Percentiles rank a stretch among this genome's conserved stretches.
phyloP scores from a whole-genome alignment of 2,329 filamentous ascomycete species.

The Leptoxyphium fumago region DNA sequence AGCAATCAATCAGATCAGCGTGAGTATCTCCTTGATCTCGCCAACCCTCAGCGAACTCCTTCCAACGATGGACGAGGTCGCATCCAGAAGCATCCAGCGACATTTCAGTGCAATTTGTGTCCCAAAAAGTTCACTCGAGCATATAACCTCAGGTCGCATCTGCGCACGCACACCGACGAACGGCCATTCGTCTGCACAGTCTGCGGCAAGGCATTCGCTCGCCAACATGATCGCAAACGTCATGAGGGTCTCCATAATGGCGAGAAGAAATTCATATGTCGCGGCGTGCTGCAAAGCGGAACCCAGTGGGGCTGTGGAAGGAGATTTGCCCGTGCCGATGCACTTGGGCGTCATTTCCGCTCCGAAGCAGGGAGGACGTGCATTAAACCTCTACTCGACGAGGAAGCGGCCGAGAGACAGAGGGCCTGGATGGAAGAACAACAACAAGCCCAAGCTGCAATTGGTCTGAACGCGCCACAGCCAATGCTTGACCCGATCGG shows the following conservation, averaged over 20 bases:
- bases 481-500: slow-evolving; percentile 37
- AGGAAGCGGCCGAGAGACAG: slow-evolving; percentile 75
- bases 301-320: slow-evolving; percentile 86
- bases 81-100: slow-evolving; percentile 94
- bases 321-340: slow-evolving; percentile 87
- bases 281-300: slow-evolving; percentile 70
- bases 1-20: slow-evolving; percentile 42
- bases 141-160: slow-evolving; percentile 88
- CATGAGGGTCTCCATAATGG: slow-evolving; percentile 93
- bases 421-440: slow-evolving; percentile 48
- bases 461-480: slow-evolving; percentile 19
- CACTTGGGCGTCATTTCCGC: slow-evolving; percentile 70
- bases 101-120: slow-evolving; percentile 85
- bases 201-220: slow-evolving; percentile 91
- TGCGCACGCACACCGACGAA: slow-evolving; percentile 94
- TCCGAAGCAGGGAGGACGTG: slow-evolving; percentile 91
- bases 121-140: slow-evolving; percentile 93
- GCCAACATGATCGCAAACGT: slow-evolving; percentile 92
- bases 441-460: slow-evolving; percentile 39
- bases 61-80: slow-evolving; percentile 47
- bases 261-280: slow-evolving; percentile 97
- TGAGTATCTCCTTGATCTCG: slow-evolving; percentile 77
- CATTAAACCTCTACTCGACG: slow-evolving; percentile 92
- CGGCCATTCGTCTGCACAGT: slow-evolving; percentile 94
- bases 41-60: slow-evolving; percentile 70